Base-by-base conservation (phyloP, 441 rosid species). In the Kokia cookei region DNA sequence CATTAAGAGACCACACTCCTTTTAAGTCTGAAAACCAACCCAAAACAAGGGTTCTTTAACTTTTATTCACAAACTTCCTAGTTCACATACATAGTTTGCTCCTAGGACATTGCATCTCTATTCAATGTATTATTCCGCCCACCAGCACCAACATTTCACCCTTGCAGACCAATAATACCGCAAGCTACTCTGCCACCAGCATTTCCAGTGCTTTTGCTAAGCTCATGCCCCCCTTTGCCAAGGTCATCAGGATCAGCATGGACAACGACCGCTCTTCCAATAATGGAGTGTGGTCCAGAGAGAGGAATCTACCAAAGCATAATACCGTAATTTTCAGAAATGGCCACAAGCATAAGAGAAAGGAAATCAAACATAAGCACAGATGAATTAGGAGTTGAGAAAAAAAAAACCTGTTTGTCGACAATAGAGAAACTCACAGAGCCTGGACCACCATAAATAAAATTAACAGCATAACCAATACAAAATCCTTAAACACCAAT, bases 221-320 rank as follows among this genome's bases (percentile, higher is more conserved):
- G 97, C 78, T 93, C 98, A 74, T 91, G 96, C n/a, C 96, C 97
- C 2, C 96, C 98, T 87, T 81, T 93, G 81, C 98, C 98, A 68
- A 93, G 98, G 82, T 93, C 98, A 86, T 94, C 98, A 68, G 97
- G 93, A 83, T 94, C 98, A 1, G 85, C 82, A 76, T 94, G 98
- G 75, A 91, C 94, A 79, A 94, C 98, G 73, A 94, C 90, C 54
- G 99, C 98, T 82, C 99, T 90, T 82, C 99, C 99, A 43, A 94
- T 54, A 73, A 94, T 91, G 19, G 98, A 89, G 76, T 85, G 65
- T 68, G 90, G 89, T 71, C 98, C 97, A 58, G 78, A 22, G 42
- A 94, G 98, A 83, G 99, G 97, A 80, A 94, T 93, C 89, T 94
- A 81, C 61, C 71, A 65, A 73, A 2, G 22, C 60, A 74, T 6